These are phyloP conservation scores for Stephanodiscus minutulus DNA, from an alignment of 108 stramenopile genomes.

Conservation along the genomic window DNA sequence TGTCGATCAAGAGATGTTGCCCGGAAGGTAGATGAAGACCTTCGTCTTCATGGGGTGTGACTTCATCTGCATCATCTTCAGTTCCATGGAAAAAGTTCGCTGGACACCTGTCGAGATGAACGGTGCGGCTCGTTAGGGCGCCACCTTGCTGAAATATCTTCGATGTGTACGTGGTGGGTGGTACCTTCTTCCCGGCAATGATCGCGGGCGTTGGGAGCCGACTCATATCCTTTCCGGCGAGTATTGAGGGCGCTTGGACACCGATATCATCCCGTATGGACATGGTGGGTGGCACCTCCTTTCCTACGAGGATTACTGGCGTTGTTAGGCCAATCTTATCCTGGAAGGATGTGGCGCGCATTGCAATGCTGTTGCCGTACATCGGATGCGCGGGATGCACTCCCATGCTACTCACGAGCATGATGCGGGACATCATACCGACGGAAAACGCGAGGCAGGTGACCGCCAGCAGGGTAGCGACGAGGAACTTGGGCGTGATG, in stretches of 20 bases:
- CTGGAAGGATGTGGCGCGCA: neutral
- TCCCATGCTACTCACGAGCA: neutral
- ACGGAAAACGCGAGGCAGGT: neutral
- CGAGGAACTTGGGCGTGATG: neutral
- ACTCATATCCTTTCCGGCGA: no score
- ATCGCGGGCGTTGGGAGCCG: neutral
- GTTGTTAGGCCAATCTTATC: neutral
- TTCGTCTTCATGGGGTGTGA: constrained; percentile 13
- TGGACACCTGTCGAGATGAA: neutral
- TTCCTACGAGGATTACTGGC: neutral
- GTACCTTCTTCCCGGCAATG: neutral
- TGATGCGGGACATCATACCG: neutral
- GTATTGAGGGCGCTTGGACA: no score
- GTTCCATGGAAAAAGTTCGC: neutral
- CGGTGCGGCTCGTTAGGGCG: neutral
- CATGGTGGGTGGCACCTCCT: neutral
- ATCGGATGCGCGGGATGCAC: neutral
- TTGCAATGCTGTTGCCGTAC: neutral
- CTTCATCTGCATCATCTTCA: constrained; percentile 11
- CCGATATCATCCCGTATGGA: neutral
- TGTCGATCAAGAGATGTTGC: constrained; percentile 72
- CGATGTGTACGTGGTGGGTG: neutral
- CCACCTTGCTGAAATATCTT: neutral
- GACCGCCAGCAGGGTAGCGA: neutral
- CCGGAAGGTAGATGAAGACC: constrained; percentile 73